A percentile compares a stretch with the other conserved stretches of the same genome.
These are phyloP conservation scores for Aspergillus phoenicis DNA, from an alignment of 2,329 filamentous ascomycete genomes.

Conservation along the genomic window DNA sequence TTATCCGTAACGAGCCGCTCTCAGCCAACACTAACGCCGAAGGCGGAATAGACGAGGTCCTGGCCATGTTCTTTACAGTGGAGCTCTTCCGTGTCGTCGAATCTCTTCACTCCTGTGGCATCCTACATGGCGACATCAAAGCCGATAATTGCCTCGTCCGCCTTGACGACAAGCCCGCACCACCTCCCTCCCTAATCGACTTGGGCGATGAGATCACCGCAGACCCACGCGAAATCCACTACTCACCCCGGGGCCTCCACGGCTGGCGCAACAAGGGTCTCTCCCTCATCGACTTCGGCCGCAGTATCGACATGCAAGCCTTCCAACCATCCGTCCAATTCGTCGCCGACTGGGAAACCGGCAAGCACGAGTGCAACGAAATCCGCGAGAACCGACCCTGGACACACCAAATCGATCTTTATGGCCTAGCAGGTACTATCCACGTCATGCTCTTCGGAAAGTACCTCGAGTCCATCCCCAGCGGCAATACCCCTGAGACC, in stretches of 20 bases:
- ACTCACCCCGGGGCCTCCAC: constrained; percentile 70
- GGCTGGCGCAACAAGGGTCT: constrained; percentile 83
- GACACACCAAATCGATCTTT: constrained; percentile 98
- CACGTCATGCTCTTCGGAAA: constrained; percentile 90
- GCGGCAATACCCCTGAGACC: constrained; percentile 23
- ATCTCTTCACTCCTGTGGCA: constrained; percentile 73
- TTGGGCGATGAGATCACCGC: constrained; percentile 25
- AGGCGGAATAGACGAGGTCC: constrained; percentile 80
- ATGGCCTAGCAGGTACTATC: constrained; percentile 84
- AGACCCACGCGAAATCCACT: constrained; percentile 54
- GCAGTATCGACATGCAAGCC: constrained; percentile 87
- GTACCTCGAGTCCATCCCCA: constrained; percentile 77
- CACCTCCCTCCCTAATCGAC: constrained; percentile 33
- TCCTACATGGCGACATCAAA: constrained; percentile 94
- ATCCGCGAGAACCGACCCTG: constrained; percentile 92
- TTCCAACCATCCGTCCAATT: constrained; percentile 80
- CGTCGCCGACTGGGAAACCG: constrained; percentile 93
- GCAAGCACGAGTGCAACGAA: constrained; percentile 85
- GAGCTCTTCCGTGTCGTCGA: constrained; percentile 91
- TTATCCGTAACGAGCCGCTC: constrained; percentile 68
- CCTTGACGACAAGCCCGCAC: constrained; percentile 59
- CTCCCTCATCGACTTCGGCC: constrained; percentile 89
- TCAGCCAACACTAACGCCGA: constrained; percentile 51
- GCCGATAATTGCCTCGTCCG: constrained; percentile 92
- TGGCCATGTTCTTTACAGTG: constrained; percentile 94